Percentiles rank a stretch among this genome's conserved stretches.
Conservation (phyloP, 1,139 yeast genomes). For the Saccharomyces hybrid region DNA sequence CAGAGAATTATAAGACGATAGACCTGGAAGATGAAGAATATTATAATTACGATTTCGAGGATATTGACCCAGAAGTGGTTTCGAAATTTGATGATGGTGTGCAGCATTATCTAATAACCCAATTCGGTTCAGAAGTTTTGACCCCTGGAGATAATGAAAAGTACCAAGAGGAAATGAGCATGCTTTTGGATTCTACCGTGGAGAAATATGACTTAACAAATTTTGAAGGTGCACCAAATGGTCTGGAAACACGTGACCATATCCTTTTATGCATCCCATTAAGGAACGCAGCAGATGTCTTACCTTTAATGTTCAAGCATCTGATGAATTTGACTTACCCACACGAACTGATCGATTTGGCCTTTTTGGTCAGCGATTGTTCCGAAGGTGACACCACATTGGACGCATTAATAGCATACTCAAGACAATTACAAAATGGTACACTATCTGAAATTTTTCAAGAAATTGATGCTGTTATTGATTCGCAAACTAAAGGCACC, state of each 20-base stretch:
- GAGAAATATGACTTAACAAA: conserved; percentile 57
- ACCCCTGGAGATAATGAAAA: conserved; percentile 20
- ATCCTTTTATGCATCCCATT: conserved; percentile 69
- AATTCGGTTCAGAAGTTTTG: conserved; percentile 27
- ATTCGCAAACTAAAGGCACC: conserved; percentile 48
- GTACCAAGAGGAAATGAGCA: conserved; percentile 23
- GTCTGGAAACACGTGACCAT: conserved; percentile 52
- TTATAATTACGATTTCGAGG: conserved; percentile 31
- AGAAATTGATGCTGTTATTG: conserved; percentile 51
- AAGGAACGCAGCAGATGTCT: conserved; percentile 71
- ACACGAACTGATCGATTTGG: conserved; percentile 72
- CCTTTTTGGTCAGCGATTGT: conserved; percentile 79
- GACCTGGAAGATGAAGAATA: conserved; percentile 30
- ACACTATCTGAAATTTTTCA: conserved; percentile 46
- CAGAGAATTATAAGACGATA: conserved; percentile 10
- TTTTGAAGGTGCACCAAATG: conserved; percentile 49
- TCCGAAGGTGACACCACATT: conserved; percentile 68
- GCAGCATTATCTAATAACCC: conserved; percentile 30
- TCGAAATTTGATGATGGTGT: conserved; percentile 35
- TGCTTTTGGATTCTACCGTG: conserved; percentile 36
- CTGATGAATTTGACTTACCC: conserved; percentile 81
- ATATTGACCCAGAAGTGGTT: conserved; percentile 28
- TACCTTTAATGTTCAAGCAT: conserved; percentile 78
- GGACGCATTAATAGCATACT: conserved; percentile 57
- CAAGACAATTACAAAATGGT: conserved; percentile 64